Evolutionary conservation across 148 eudicot species (phyloP).

Genomic region (Silene uniflora): DNA sequence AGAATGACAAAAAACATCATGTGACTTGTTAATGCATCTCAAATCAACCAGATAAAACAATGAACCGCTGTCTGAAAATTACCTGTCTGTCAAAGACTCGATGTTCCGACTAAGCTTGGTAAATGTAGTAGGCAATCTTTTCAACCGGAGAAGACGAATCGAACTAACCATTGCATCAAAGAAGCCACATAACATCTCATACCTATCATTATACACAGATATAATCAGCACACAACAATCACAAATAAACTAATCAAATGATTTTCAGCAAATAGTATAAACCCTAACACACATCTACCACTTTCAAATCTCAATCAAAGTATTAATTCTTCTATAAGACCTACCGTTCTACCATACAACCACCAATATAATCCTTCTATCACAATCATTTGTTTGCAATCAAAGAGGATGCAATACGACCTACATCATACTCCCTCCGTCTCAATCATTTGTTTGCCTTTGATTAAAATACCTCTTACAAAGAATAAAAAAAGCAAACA

Average conservation of each 20-base stretch:
- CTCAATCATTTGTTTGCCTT: too few relatives aligned
- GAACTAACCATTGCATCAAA: constrained; percentile 66
- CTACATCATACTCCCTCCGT: too few relatives aligned
- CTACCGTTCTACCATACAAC: too few relatives aligned
- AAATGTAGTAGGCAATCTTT: constrained; percentile 39
- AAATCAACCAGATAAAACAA: background rate
- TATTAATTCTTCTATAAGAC: too few relatives aligned
- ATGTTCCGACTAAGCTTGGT: constrained; percentile 52
- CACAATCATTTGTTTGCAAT: too few relatives aligned
- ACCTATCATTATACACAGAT: constrained; percentile 29
- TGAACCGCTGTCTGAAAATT: background rate
- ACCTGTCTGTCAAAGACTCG: constrained; percentile 65
- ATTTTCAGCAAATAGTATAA: background rate
- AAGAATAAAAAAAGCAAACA: too few relatives aligned
- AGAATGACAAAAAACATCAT: background rate
- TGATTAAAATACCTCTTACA: too few relatives aligned
- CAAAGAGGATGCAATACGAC: too few relatives aligned
- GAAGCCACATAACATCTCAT: constrained; percentile 54
- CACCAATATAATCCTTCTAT: too few relatives aligned
- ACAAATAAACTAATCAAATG: background rate
- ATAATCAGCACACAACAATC: background rate
- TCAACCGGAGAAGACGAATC: constrained; percentile 51
- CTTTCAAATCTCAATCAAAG: background rate
- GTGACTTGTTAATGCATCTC: background rate
- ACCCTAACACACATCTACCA: background rate